Conservation (phyloP, 2,329 filamentous ascomycete species). For the Clarireedia hainanense region DNA sequence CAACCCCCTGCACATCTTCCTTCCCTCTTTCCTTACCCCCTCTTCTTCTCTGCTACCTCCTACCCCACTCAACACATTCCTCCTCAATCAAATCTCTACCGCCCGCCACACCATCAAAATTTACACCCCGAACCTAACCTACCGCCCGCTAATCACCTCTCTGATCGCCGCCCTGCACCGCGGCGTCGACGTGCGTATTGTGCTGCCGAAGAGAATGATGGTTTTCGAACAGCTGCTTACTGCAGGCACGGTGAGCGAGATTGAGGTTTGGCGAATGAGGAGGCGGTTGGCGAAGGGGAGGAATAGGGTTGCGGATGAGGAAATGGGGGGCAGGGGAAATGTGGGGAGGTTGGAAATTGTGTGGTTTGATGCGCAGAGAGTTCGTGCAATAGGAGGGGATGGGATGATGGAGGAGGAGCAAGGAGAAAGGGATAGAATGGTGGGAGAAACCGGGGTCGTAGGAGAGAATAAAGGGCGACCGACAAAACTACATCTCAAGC, state of each 20-base stretch:
- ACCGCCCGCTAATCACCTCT: constrained; percentile 52
- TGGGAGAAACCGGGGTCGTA: no score
- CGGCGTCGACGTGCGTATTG: constrained; percentile 59
- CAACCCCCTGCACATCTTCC: constrained; percentile 10
- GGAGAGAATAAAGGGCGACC: constrained; percentile 41
- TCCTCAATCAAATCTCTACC: constrained; percentile 27
- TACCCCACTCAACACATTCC: constrained; percentile 33
- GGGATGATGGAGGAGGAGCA: constrained; percentile 13
- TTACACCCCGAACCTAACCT: constrained; percentile 73
- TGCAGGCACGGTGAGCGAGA: constrained; percentile 63
- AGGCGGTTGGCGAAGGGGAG: constrained; percentile 30
- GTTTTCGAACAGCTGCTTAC: constrained; percentile 74
- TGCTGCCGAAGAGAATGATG: constrained; percentile 66
- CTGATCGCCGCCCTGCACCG: constrained; percentile 53
- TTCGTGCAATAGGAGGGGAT: constrained; percentile 9
- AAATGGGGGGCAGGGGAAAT: constrained; percentile 1
- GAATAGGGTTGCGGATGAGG: constrained; percentile 9
- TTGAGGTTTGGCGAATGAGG: constrained; percentile 53
- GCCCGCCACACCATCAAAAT: constrained; percentile 56
- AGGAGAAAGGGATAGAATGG: no score
- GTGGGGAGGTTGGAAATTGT: constrained; percentile 20
- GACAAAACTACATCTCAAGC: constrained; percentile 64
- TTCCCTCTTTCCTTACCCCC: constrained; percentile 39
- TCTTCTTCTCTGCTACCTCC: constrained; percentile 63
- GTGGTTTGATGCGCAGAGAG: constrained; percentile 24